These are phyloP conservation scores for Stentor coeruleus DNA, from an alignment of 73 alveolate species.

Conservation along the genomic window DNA sequence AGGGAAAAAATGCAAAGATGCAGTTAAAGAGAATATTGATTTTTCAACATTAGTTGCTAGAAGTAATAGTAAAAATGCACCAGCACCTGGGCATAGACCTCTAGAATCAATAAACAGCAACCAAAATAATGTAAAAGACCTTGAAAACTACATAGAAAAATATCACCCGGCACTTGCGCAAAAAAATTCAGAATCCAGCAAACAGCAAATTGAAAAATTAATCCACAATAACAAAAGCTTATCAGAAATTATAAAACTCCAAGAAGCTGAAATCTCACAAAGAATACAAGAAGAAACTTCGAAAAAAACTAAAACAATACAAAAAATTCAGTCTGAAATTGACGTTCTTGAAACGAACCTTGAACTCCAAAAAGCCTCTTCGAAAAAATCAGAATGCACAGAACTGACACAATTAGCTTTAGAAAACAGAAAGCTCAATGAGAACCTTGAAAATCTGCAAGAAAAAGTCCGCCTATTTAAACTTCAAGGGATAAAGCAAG, in stretches of 20 bases:
- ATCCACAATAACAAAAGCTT: neutral
- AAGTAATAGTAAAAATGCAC: too few relatives aligned
- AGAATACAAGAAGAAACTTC: neutral
- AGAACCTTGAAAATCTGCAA: neutral
- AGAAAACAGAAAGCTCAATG: neutral
- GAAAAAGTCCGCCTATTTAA: neutral
- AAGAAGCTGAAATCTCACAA: neutral
- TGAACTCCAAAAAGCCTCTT: neutral
- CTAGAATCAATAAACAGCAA: too few relatives aligned
- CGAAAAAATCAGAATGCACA: neutral
- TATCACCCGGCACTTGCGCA: constrained; percentile 1
- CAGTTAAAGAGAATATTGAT: too few relatives aligned
- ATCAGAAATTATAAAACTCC: neutral
- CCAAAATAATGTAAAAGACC: neutral
- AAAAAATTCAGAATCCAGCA: neutral
- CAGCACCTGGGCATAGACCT: too few relatives aligned
- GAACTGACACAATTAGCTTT: neutral
- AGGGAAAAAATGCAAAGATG: too few relatives aligned
- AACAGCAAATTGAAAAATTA: neutral
- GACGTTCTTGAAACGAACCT: neutral
- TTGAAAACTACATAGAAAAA: too few relatives aligned
- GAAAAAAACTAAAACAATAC: too few relatives aligned
- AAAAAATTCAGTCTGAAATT: neutral
- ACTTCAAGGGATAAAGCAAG: neutral
- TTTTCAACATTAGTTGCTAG: too few relatives aligned